phyloP scores from a whole-genome alignment of 2,329 filamentous ascomycete genomes.

The Madurella mycetomatis region DNA sequence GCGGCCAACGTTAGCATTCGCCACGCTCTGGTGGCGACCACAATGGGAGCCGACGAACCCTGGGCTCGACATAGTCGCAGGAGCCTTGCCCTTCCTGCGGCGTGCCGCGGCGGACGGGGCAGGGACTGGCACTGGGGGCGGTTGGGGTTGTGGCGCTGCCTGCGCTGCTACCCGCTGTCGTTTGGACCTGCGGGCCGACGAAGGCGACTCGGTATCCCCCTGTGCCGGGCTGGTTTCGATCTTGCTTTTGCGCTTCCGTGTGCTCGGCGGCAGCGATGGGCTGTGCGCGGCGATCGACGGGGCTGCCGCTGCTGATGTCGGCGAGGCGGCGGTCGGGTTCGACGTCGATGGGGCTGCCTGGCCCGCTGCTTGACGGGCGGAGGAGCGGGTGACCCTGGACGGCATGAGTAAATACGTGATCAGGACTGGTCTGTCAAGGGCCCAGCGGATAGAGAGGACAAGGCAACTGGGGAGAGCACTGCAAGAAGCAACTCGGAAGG shows the following conservation, averaged over 20 bases:
- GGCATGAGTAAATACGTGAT: constrained; percentile 69
- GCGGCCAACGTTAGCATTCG: constrained; percentile 22
- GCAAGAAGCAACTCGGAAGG: constrained; percentile 14
- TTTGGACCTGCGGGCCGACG: constrained; percentile 60
- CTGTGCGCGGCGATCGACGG: constrained; percentile 35
- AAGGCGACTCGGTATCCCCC: constrained; percentile 26
- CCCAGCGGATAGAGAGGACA: constrained; percentile 28
- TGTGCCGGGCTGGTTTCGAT: constrained; percentile 45
- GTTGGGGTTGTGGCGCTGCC: constrained; percentile 33
- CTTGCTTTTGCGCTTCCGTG: constrained; percentile 72
- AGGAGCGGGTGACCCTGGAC: constrained; percentile 92
- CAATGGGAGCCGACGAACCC: constrained; percentile 48
- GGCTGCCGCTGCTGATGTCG: constrained; percentile 38
- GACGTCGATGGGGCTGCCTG: constrained; percentile 48
- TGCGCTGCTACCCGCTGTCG: constrained; percentile 63
- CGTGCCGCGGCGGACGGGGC: constrained; percentile 39
- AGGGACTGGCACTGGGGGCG: constrained; percentile 32
- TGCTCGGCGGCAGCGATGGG: constrained; percentile 37
- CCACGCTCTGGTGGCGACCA: constrained; percentile 2
- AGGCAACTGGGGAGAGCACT: constrained; percentile 15
- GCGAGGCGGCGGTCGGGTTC: constrained; percentile 36
- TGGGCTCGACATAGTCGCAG: constrained; percentile 67
- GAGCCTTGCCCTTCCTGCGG: constrained; percentile 57
- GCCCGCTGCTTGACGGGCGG: constrained; percentile 80
- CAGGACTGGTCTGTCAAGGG: constrained; percentile 19